Percentiles rank a stretch among this genome's conserved stretches.
Evolutionary conservation across 257 asterid genomes (phyloP).

Genomic region (Solanum bulbocastanum): DNA sequence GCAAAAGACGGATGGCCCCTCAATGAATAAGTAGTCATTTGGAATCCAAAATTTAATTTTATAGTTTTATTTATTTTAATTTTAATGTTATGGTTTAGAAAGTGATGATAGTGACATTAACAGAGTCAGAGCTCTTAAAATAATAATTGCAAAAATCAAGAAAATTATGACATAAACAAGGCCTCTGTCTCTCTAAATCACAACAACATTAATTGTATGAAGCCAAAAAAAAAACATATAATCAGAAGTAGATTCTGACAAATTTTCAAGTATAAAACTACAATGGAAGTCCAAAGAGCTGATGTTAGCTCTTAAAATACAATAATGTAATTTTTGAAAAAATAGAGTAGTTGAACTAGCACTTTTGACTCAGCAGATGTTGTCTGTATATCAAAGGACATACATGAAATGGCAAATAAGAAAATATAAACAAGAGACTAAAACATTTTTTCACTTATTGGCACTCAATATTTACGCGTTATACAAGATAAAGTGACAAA

Average conservation of each 20-base stretch:
- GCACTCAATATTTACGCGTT: background rate
- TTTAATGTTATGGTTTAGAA: background rate
- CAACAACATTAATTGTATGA: background rate
- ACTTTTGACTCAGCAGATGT: background rate
- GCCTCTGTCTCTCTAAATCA: background rate
- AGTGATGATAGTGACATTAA: background rate
- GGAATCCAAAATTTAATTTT: background rate
- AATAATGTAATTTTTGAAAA: background rate
- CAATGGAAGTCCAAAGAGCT: background rate
- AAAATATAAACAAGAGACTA: background rate
- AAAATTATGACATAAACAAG: background rate
- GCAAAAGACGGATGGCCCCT: background rate
- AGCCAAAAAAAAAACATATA: background rate
- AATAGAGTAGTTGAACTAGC: background rate
- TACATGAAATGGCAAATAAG: background rate
- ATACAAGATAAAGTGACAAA: background rate
- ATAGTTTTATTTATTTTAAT: background rate
- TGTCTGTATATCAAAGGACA: background rate
- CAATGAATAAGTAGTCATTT: slow-evolving; percentile 9
- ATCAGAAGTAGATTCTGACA: background rate
- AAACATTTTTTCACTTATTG: background rate
- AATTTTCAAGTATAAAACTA: background rate
- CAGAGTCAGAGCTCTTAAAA: background rate
- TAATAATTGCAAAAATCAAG: background rate
- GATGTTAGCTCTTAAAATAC: background rate